These are phyloP conservation scores for Talaromyces proteolyticus DNA, from an alignment of 495 filamentous ascomycete species.

Conservation along the genomic window DNA sequence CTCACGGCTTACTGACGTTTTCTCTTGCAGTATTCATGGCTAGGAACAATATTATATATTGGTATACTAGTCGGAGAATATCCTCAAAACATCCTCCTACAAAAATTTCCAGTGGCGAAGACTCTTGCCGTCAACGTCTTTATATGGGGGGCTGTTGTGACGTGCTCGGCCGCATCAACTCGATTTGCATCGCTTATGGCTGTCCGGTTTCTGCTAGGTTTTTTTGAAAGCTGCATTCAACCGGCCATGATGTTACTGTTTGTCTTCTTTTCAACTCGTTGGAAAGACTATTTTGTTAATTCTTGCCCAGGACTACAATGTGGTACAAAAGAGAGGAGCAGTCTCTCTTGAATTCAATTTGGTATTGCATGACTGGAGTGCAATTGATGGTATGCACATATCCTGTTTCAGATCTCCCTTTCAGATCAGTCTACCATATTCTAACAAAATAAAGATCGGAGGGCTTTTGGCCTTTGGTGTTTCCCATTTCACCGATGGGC, in stretches of 20 bases:
- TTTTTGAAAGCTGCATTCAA: slow-evolving; percentile 23
- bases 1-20: neutral
- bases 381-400: slow-evolving; percentile 11
- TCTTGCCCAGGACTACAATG: slow-evolving; percentile 26
- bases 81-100: slow-evolving; percentile 38
- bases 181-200: slow-evolving; percentile 18
- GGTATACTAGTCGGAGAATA: slow-evolving; percentile 38
- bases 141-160: slow-evolving; percentile 19
- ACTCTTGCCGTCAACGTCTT: slow-evolving; percentile 34
- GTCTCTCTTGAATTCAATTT: no score
- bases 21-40: slow-evolving; percentile 30
- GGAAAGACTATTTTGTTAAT: neutral
- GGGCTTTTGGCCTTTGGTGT: no score
- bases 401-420: neutral
- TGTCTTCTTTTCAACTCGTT: no score
- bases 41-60: slow-evolving; percentile 33
- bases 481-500: no score
- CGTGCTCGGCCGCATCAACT: slow-evolving; percentile 17
- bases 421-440: no score
- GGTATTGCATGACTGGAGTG: no score
- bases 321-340: slow-evolving; percentile 49
- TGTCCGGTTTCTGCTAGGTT: slow-evolving; percentile 23
- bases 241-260: slow-evolving; percentile 15
- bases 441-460: slow-evolving; percentile 22
- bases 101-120: slow-evolving; percentile 41